Evolutionary conservation across 1,284 basidiomycete species (phyloP), one percentile per base, ranked within the genome.

Genomic region (Apiotrichum brassicae): DNA sequence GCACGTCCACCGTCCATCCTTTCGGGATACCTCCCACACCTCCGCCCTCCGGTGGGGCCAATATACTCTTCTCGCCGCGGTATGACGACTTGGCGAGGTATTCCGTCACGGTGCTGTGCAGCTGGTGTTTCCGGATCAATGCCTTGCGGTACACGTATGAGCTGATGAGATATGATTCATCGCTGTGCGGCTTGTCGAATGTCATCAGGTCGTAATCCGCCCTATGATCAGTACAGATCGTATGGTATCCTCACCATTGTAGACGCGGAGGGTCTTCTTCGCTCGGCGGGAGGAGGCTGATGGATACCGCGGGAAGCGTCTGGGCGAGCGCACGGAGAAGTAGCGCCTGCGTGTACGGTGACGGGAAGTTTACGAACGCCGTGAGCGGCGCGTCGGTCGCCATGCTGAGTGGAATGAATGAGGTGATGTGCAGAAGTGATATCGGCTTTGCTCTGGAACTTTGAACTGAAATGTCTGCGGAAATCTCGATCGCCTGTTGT

Each of bases 71-170:
- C 1, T 54, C 48, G 11, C 58, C 57, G 1, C 72, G 54, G 52
- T 71, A 64, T 9, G 43, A 78, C 53, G 82, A 77, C 72, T 97
- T 95, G 39, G 78, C 81, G 46, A 84, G 65, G 70, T 88, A 90
- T 30, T 82, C 79, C 19, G 80, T 80, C 18, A 94, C 79, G 39
- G 83, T 84, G 32, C 82, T 80, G 22, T 92, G 85, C 3, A 98
- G 79, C 68, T 86, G 92, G 66, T 97, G 92, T 70, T 98, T 98
- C 49, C 95, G 81, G 59, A 97, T 98, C 38, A 98, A 79, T 23
- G 86, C 85, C 69, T 97, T 94, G 46, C 92, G 82, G 66, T 95
- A 92, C 14, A 83, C 84, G 66, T 94, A 95, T 39, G 85, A 86
- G 8, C 87, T 93, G 1, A 88, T 82, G 30, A 92, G 78, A 30